A percentile compares a stretch with the other conserved stretches of the same genome.
phyloP scores from a whole-genome alignment of 139 green algal genomes.

The Klebsormidium nitens region DNA sequence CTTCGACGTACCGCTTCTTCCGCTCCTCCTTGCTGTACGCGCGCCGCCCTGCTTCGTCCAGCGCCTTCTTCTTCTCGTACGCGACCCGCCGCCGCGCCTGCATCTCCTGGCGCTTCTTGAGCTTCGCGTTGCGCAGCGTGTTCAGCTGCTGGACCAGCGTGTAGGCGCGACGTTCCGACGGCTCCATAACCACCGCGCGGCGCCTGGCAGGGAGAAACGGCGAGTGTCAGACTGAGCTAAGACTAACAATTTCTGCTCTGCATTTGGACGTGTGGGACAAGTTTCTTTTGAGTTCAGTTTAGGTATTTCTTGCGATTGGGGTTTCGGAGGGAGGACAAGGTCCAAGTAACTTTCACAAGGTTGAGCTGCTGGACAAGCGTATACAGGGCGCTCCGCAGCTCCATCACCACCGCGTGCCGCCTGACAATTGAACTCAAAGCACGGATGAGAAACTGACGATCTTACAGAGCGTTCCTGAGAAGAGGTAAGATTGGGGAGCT shows the following conservation, averaged over 20 bases:
- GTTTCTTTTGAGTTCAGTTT: too few species aligned
- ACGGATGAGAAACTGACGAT: too few species aligned
- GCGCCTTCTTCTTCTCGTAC: slow-evolving; percentile 48
- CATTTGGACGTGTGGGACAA: too few species aligned
- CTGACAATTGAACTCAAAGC: too few species aligned
- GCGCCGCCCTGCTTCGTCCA: slow-evolving; percentile 50
- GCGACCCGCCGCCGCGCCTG: slow-evolving; percentile 35
- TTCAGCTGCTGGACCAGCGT: slow-evolving; percentile 86
- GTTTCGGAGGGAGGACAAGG: not conserved
- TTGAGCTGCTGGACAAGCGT: not conserved
- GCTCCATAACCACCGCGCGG: slow-evolving; percentile 73
- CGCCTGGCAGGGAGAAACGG: slow-evolving; percentile 2
- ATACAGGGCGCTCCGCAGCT: not conserved
- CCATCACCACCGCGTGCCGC: too few species aligned
- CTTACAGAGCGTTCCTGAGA: too few species aligned
- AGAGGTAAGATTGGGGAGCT: too few species aligned
- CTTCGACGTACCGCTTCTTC: slow-evolving; percentile 62
- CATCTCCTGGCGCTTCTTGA: slow-evolving; percentile 56
- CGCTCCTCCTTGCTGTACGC: slow-evolving; percentile 42
- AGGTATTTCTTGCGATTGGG: not conserved
- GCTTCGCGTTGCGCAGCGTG: slow-evolving; percentile 85
- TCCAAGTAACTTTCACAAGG: not conserved
- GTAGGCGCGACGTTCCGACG: slow-evolving; percentile 56
- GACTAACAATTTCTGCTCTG: too few species aligned
- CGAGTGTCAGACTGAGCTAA: not conserved